These are phyloP conservation scores for Lactarius pseudohatsudake DNA, from an alignment of 768 basidiomycete species.

Conservation along the genomic window DNA sequence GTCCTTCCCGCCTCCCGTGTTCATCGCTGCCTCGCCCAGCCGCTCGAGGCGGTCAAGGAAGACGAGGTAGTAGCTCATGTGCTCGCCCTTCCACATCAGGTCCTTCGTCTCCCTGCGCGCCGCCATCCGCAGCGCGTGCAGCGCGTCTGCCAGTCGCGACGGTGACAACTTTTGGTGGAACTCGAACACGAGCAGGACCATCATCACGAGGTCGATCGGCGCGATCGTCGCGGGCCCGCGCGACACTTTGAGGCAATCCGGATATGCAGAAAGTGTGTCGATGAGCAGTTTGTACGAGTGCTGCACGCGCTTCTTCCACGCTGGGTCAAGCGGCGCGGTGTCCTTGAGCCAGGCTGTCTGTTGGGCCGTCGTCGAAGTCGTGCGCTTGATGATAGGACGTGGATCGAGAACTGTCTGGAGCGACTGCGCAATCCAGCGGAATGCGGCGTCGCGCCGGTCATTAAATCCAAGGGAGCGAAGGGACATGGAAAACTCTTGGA, in stretches of 20 bases:
- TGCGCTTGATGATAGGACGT: constrained; percentile 35
- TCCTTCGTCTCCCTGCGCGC: constrained; percentile 24
- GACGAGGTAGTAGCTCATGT: constrained; percentile 16
- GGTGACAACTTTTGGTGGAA: constrained; percentile 14
- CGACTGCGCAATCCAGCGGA: constrained; percentile 56
- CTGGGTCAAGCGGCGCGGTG: constrained; percentile 7
- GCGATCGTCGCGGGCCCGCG: constrained; percentile 26
- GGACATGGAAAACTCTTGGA: constrained; percentile 26
- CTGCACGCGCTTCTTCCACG: constrained; percentile 20
- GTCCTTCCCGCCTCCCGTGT: background rate
- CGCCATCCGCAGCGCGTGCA: constrained; percentile 18
- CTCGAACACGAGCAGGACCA: constrained; percentile 24
- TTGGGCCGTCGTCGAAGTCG: constrained; percentile 37
- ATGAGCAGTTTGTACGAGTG: constrained; percentile 22
- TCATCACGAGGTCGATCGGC: constrained; percentile 29
- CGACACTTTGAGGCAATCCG: constrained; percentile 20
- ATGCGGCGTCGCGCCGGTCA: constrained; percentile 52
- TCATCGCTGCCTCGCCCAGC: constrained; percentile 11
- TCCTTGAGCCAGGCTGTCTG: constrained; percentile 53
- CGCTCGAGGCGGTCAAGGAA: constrained; percentile 19
- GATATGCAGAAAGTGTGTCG: constrained; percentile 17
- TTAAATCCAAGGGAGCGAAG: constrained; percentile 49
- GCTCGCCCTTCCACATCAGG: constrained; percentile 26
- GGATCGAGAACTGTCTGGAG: constrained; percentile 49
- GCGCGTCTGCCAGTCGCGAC: constrained; percentile 16